Base-by-base conservation (phyloP, 2,329 filamentous ascomycete species). In the Keithomyces neogunnii region DNA sequence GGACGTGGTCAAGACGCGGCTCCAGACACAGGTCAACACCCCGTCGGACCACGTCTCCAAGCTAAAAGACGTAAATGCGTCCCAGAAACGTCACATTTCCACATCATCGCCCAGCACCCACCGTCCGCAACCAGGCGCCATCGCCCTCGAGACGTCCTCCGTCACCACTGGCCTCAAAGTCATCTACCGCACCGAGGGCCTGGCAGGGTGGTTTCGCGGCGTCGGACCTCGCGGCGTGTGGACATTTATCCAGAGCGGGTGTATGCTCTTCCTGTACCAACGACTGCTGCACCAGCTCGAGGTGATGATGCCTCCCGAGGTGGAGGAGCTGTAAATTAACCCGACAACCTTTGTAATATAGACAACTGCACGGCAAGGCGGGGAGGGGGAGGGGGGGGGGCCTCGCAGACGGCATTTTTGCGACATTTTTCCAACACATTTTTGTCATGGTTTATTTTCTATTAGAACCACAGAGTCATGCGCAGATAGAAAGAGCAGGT, bases 221-320 rank as follows among this genome's bases (percentile, higher is more conserved):
- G 92, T 99, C 2, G 92, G 92, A 0, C 93, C 93, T 2, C 82
- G 93, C 50, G 86, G 86, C 52, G 89, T 97, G 11, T 99, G 93
- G 93, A 99, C 93, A 28, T 96, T 92, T 63, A 89, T 97, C 52
- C 93, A 99, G 73, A 96, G 88, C 63, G 88, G 91, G 42, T 95
- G 89, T 58, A 97, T 97, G 92, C 75, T 97, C 65, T 91, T 97
- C 60, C 75, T 96, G 66, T 97, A 97, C 68, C 92, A 97, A 72
- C 86, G 85, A 54, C 74, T 97, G 51, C 71, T 97, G 64, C 84
- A 86, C 62, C 82, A 85, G 69, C 78, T 97, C 58, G 86, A 91
- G 51, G 59, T 68, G 40, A 71, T 71, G 64, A 60, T 62, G 53
- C 69, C 68, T 2, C 49, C 58, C 11, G 67, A 68, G 51, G 55